phyloP scores from a whole-genome alignment of 2,329 filamentous ascomycete species.

The Graphium sp. region DNA sequence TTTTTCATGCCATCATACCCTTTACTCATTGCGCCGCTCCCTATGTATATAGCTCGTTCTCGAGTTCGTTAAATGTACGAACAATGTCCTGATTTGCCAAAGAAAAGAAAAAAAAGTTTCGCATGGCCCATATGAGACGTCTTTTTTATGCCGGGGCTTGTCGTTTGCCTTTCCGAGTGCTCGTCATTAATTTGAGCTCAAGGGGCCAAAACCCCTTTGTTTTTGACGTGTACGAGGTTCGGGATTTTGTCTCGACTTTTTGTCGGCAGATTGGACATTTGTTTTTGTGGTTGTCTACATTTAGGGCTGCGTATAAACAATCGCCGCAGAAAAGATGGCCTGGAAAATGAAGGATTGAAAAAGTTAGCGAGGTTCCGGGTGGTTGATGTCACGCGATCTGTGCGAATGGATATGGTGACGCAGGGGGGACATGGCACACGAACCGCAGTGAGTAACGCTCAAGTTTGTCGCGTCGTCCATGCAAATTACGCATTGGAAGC shows the following conservation, averaged over 20 bases:
- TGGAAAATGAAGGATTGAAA: slow-evolving; percentile 12
- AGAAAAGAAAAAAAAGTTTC: neutral
- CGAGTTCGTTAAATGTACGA: too few relatives aligned
- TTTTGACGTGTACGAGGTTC: slow-evolving; percentile 21
- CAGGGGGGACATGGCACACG: too few relatives aligned
- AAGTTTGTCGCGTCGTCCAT: slow-evolving; percentile 43
- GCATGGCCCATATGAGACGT: too few relatives aligned
- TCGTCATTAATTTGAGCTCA: slow-evolving; percentile 45
- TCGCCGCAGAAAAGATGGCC: slow-evolving; percentile 49
- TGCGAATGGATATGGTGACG: too few relatives aligned
- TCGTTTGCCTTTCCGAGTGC: slow-evolving; percentile 21
- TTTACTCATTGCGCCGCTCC: too few relatives aligned
- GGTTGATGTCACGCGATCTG: too few relatives aligned
- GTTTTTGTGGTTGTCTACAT: slow-evolving; percentile 35
- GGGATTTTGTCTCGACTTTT: slow-evolving; percentile 32
- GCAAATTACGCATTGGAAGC: slow-evolving; percentile 50
- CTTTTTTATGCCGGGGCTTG: neutral
- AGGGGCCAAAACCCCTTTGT: slow-evolving; percentile 39
- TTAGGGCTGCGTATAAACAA: slow-evolving; percentile 43
- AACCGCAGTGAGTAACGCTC: slow-evolving; percentile 52
- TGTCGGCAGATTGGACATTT: slow-evolving; percentile 48
- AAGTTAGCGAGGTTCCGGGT: slow-evolving; percentile 6
- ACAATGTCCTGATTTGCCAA: neutral
- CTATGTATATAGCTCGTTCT: too few relatives aligned
- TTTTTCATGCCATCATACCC: too few relatives aligned